phyloP scores from a whole-genome alignment of 495 filamentous ascomycete species.

The Aspergillus hancockii region DNA sequence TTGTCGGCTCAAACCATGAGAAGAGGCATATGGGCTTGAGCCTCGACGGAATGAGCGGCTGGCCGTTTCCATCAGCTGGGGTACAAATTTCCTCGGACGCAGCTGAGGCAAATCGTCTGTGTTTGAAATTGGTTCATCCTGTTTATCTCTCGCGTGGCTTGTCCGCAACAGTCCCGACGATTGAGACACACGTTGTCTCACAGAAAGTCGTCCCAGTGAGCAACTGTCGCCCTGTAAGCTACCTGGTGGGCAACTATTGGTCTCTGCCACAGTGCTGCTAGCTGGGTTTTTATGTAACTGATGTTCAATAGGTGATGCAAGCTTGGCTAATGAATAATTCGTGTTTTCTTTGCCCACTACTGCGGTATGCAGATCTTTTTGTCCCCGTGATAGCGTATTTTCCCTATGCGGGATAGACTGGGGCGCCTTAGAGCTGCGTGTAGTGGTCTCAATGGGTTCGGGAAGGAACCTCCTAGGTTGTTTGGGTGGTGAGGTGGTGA shows the following conservation, averaged over 20 bases:
- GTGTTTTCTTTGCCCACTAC: neutral
- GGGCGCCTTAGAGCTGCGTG: neutral
- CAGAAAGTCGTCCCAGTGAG: neutral
- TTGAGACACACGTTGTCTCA: neutral
- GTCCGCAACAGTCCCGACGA: neutral
- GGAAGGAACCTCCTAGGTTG: neutral
- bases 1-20: constrained; percentile 29
- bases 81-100: constrained; percentile 51
- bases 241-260: neutral
- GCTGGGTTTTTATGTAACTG: neutral
- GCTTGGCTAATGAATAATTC: neutral
- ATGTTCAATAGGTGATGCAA: neutral
- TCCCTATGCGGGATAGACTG: neutral
- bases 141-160: neutral
- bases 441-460: neutral
- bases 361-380: too few species aligned
- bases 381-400: neutral
- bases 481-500: neutral
- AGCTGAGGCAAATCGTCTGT: constrained; percentile 2
- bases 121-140: neutral
- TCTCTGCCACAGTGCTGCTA: neutral
- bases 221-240: neutral
- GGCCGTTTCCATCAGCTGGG: constrained; percentile 59
- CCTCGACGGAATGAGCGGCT: constrained; percentile 48
- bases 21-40: constrained; percentile 25